phyloP scores from a whole-genome alignment of 805 yeast genomes.

The Kluyveromyces lactis region DNA sequence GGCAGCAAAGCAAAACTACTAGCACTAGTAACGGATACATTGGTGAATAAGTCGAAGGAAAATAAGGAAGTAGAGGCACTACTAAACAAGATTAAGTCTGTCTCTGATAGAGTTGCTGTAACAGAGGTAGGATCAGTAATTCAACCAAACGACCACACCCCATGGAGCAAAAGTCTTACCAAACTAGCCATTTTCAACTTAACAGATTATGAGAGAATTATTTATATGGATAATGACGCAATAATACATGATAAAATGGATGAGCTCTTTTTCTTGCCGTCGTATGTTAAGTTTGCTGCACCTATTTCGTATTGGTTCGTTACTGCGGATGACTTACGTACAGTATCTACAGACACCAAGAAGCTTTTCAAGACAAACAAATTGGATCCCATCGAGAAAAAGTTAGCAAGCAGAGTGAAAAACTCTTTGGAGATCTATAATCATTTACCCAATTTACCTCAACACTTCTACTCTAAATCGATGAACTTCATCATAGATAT shows the following conservation, averaged over 20 bases:
- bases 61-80: not conserved
- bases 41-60: conserved; percentile 9
- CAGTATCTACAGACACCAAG: conserved; percentile 8
- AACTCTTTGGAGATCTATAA: conserved; percentile 23
- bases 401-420: conserved; percentile 8
- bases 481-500: conserved; percentile 18
- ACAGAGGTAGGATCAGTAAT: conserved; percentile 17
- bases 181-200: conserved; percentile 42
- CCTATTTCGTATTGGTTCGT: conserved; percentile 33
- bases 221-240: conserved; percentile 49
- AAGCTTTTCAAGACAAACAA: conserved; percentile 11
- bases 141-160: conserved; percentile 22
- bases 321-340: conserved; percentile 13
- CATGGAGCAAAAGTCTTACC: conserved; percentile 44
- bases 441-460: conserved; percentile 26
- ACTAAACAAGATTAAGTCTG: conserved; percentile 14
- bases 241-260: conserved; percentile 32
- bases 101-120: conserved; percentile 19
- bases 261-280: conserved; percentile 39
- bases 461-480: conserved; percentile 6
- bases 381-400: conserved; percentile 10
- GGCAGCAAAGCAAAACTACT: conserved; percentile 37
- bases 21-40: conserved; percentile 29
- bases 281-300: conserved; percentile 31
- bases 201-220: conserved; percentile 37